phyloP scores from a whole-genome alignment of 768 basidiomycete genomes.

The Phlegmacium glaucopus region DNA sequence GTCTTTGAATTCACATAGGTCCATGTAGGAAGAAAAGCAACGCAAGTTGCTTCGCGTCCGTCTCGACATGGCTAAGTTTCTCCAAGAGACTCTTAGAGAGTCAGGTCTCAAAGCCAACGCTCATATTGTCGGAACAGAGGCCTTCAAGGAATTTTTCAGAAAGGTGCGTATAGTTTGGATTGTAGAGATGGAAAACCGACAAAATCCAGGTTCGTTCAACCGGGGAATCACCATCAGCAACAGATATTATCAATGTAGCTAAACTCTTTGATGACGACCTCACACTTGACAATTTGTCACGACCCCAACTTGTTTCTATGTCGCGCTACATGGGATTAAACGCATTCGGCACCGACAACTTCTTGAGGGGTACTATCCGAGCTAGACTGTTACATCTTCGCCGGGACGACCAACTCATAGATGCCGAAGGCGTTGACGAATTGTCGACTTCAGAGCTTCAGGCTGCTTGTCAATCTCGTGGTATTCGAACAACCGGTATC shows the following conservation, averaged over 20 bases:
- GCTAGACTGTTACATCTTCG: conserved; percentile 78
- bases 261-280: conserved; percentile 97
- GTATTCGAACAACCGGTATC: conserved; percentile 84
- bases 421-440: conserved; percentile 84
- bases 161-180: conserved; percentile 51
- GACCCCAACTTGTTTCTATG: conserved; percentile 98
- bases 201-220: conserved; percentile 76
- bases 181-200: not conserved
- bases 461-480: conserved; percentile 89
- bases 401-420: conserved; percentile 91
- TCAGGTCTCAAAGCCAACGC: conserved; percentile 89
- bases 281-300: conserved; percentile 95
- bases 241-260: conserved; percentile 91
- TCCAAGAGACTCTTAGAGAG: conserved; percentile 95
- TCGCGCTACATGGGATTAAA: conserved; percentile 97
- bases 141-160: conserved; percentile 99
- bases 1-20: not conserved
- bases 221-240: conserved; percentile 86
- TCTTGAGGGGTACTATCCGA: conserved; percentile 89
- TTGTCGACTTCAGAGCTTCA: conserved; percentile 91
- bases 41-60: conserved; percentile 92
- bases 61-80: conserved; percentile 98
- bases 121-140: conserved; percentile 90
- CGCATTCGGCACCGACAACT: conserved; percentile 98
- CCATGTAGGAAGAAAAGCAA: conserved; percentile 88